Base-by-base conservation (phyloP, 2,329 filamentous ascomycete species). In the Ophiocordyceps camponoti-rufipedis region DNA sequence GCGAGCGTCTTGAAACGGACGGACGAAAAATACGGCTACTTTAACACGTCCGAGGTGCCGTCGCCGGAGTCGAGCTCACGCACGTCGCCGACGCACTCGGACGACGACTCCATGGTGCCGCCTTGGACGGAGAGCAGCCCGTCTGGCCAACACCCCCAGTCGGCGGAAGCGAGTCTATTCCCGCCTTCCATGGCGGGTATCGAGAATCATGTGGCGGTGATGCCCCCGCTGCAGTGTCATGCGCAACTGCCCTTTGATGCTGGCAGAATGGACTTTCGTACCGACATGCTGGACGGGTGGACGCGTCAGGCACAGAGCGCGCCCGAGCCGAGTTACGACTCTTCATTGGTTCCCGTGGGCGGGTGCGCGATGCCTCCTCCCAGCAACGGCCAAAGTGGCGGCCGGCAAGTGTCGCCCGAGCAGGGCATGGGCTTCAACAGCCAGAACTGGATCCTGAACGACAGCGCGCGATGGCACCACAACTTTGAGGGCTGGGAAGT, bases 21-120 rank as follows among this genome's bases (percentile, higher is more conserved):
- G 2, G 85, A 93, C 55, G 69, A 75, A 41, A 89, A 82, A 62
- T 94, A 84, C 61, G 86, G 85, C 1, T 74, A 72, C 2, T 87
- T 81, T 53, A 76, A 65, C 55, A 72, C 73, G 45, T 71, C 72
- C 0, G 77, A 80, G 45, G 69, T 78, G 7, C 70, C 72, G 2
- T 78, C 77, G 2, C 75, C 75, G 18, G 53, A 49, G 23, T 64
- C 62, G 48, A 53, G 63, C 54, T 41, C 56, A 51, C 47, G 52
- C 5, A 46, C 55, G 7, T 61, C 59, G 5, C 57, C 61, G 3
- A 50, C 47, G 3, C 28, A 55, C 8, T 57, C 58, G 10, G 57
- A 61, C 33, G 57, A 61, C 33, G 52, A 52, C 10, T 33, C 53
- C n/a, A 46, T 48, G 9, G 41, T 53, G 23, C 54, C 51, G 42